Conservation (phyloP, 495 filamentous ascomycete species). For the Hypoxylon lenormandii region DNA sequence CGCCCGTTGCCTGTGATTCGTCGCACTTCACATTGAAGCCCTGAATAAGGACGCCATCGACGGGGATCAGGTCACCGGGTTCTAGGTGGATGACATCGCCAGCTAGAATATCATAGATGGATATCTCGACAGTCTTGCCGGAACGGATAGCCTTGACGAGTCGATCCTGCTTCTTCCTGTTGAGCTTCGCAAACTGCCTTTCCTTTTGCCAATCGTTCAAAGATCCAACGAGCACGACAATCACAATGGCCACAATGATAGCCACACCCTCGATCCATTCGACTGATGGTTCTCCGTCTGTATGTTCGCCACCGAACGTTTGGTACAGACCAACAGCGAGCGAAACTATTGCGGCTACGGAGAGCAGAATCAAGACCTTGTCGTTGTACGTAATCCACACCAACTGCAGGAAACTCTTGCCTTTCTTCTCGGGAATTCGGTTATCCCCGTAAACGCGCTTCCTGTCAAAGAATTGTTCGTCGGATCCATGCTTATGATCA, state of each 20-base stretch:
- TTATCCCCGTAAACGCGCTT: constrained; percentile 79
- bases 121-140: constrained; percentile 76
- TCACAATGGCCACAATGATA: constrained; percentile 79
- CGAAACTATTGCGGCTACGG: constrained; percentile 77
- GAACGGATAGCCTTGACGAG: constrained; percentile 81
- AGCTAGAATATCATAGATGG: constrained; percentile 76
- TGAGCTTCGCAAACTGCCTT: constrained; percentile 81
- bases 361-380: constrained; percentile 81
- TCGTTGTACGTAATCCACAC: constrained; percentile 91
- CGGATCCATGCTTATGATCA: constrained; percentile 35
- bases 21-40: constrained; percentile 83
- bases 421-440: constrained; percentile 76
- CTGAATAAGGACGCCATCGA: constrained; percentile 77
- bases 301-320: constrained; percentile 61
- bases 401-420: constrained; percentile 75
- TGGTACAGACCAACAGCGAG: constrained; percentile 80
- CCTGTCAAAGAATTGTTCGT: constrained; percentile 68
- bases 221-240: constrained; percentile 79
- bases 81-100: constrained; percentile 80
- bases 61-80: constrained; percentile 79
- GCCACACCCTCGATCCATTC: constrained; percentile 87
- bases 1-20: constrained; percentile 85
- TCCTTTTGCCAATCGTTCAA: constrained; percentile 84
- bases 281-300: constrained; percentile 61
- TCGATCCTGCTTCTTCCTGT: constrained; percentile 83